phyloP scores from a whole-genome alignment of 2,329 filamentous ascomycete species.

The Epichloe glyceriae region DNA sequence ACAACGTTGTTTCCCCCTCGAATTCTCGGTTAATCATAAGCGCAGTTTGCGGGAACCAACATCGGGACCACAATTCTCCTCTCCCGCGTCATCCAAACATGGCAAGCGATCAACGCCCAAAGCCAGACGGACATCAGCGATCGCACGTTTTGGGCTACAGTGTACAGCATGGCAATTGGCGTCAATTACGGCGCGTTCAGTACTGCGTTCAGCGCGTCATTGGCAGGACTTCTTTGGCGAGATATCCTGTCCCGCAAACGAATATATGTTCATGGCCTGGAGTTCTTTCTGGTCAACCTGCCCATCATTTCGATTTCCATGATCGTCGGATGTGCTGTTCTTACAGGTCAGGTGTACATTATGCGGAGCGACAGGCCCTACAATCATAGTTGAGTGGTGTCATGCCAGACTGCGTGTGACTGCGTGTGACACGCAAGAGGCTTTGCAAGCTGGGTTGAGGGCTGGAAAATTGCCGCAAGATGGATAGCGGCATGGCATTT shows the following conservation, averaged over 20 bases:
- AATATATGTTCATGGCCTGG: constrained; percentile 48
- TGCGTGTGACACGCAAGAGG: background rate
- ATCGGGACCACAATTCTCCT: constrained; percentile 65
- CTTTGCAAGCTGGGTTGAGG: background rate
- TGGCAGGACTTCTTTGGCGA: constrained; percentile 60
- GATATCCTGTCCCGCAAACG: constrained; percentile 57
- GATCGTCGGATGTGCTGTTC: constrained; percentile 46
- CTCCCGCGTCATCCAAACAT: constrained; percentile 56
- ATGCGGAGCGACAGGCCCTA: constrained; percentile 9
- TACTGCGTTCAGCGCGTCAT: constrained; percentile 55
- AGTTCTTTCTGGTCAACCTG: constrained; percentile 57
- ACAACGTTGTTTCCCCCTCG: no score
- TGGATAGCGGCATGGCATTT: background rate
- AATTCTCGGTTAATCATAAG: no score
- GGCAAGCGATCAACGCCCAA: constrained; percentile 44
- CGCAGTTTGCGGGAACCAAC: constrained; percentile 61
- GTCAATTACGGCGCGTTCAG: constrained; percentile 68
- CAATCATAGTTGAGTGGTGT: background rate
- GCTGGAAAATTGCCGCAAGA: background rate
- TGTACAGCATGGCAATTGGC: constrained; percentile 62
- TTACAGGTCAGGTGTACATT: constrained; percentile 53
- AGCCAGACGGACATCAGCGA: constrained; percentile 40
- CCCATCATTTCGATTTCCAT: constrained; percentile 60
- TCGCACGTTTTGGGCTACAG: constrained; percentile 58
- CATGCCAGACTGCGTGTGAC: background rate